Percentiles rank a stretch among this genome's conserved stretches.
These are phyloP conservation scores for Cutaneotrichosporon curvatum DNA, from an alignment of 1,284 basidiomycete genomes.

Conservation along the genomic window DNA sequence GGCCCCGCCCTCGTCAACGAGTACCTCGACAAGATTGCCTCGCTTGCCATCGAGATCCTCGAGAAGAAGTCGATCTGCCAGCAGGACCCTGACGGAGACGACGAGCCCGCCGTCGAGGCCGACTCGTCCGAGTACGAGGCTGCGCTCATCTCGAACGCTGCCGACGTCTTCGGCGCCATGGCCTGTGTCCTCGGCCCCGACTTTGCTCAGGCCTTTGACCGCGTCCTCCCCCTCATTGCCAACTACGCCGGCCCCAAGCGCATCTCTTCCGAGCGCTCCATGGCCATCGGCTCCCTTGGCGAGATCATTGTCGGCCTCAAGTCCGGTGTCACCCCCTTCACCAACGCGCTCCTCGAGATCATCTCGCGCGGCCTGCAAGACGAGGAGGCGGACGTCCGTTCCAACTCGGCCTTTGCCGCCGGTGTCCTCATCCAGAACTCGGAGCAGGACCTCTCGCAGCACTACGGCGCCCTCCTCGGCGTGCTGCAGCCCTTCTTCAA, in stretches of 20 bases:
- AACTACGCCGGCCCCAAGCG: conserved; percentile 89
- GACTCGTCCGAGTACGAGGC: conserved; percentile 93
- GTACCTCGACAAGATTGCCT: conserved; percentile 66
- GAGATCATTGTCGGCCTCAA: conserved; percentile 95
- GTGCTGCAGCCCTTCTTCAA: conserved; percentile 79
- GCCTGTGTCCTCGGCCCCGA: conserved; percentile 77
- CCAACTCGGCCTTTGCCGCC: conserved; percentile 90
- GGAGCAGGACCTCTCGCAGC: conserved; percentile 69
- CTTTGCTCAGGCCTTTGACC: conserved; percentile 75
- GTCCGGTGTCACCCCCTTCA: conserved; percentile 74
- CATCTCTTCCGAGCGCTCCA: conserved; percentile 83
- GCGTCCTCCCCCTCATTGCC: conserved; percentile 81
- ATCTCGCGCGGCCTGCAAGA: conserved; percentile 76
- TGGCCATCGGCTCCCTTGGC: conserved; percentile 87
- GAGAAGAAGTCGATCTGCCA: conserved; percentile 93
- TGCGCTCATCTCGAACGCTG: conserved; percentile 86
- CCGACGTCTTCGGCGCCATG: conserved; percentile 87
- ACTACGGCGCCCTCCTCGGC: conserved; percentile 70
- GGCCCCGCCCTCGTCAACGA: conserved; percentile 75
- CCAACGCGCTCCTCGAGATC: conserved; percentile 67
- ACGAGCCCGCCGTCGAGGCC: conserved; percentile 59
- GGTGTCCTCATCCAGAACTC: conserved; percentile 90
- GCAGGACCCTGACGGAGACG: conserved; percentile 91
- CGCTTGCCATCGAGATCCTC: conserved; percentile 71
- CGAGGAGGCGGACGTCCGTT: conserved; percentile 82